Base-by-base conservation (phyloP, 2,329 filamentous ascomycete genomes). In the Sporothrix humicola region DNA sequence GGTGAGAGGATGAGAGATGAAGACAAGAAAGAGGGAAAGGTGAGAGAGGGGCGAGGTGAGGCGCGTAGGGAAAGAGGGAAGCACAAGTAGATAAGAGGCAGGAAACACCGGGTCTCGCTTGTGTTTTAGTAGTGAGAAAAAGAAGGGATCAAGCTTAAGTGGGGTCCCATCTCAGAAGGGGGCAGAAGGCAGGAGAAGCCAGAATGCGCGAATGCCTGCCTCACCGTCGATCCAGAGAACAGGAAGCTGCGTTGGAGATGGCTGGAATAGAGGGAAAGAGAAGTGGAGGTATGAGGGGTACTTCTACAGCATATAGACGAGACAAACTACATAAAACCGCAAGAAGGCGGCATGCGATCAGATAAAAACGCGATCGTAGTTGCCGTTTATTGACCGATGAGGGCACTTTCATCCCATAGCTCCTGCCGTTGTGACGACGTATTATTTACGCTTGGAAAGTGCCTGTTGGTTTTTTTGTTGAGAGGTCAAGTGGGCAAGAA, bases 381-480 rank as follows among this genome's bases (percentile, higher is more conserved):
- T 66, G 42, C 61, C 42, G 61, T 66, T 37, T 48, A 15, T 66
- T 48, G 61, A 66, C 61, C n/a, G 61, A 17, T 48, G 61, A 23
- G 20, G n/a, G 42, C 10, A 26, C 42, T 66, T 66, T 23, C 56
- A n/a, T 17, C 42, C 42, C 61, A 66, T 66, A 26, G 61, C 61
- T 46, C 61, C 15, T 66, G 46, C 65, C 23, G 17, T 54, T 42
- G 23, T 56, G 23, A 54, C 26, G 66, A 54, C 48, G 48, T 69
- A 69, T 20, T 42, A 52, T 37, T 42, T 50, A 46, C 10, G 15
- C 66, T 20, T 44, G 65, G 17, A 31, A 37, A 37, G 4, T 17
- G 23, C 46, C 8, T 52, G 23, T 66, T 68, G 65, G 23, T 9
- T 54, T 74, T 37, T 75, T 75, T 76, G 70, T 76, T 75, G 73